A percentile compares a stretch with the other conserved stretches of the same genome.
phyloP scores from a whole-genome alignment of 1,139 yeast species.

The Meyerozyma elateridarum region DNA sequence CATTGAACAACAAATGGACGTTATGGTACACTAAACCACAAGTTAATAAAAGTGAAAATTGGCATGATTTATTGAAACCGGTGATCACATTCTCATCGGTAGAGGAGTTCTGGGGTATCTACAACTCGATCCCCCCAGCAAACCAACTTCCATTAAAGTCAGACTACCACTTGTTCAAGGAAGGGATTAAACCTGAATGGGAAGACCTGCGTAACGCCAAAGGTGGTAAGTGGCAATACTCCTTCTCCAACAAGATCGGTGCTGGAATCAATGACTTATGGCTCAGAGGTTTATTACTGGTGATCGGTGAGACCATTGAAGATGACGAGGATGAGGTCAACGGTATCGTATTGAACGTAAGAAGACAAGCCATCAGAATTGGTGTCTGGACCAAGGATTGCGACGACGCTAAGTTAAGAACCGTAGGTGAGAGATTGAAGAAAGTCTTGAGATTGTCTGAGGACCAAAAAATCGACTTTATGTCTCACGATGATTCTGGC shows the following conservation, averaged over 20 bases:
- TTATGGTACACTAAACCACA: constrained; percentile 97
- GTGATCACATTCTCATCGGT: constrained; percentile 89
- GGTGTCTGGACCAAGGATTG: constrained; percentile 93
- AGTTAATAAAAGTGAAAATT: constrained; percentile 71
- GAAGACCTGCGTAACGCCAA: constrained; percentile 83
- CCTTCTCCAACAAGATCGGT: constrained; percentile 68
- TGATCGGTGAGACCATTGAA: constrained; percentile 94
- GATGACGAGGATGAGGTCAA: constrained; percentile 86
- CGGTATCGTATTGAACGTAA: constrained; percentile 88
- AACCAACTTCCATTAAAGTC: constrained; percentile 87
- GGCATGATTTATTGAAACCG: constrained; percentile 92
- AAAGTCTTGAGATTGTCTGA: constrained; percentile 66
- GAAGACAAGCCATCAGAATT: constrained; percentile 78
- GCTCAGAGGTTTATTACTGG: constrained; percentile 86
- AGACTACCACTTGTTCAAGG: constrained; percentile 93
- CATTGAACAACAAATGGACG: constrained; percentile 91
- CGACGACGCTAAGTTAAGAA: constrained; percentile 55
- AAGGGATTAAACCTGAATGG: constrained; percentile 98
- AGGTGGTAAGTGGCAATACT: constrained; percentile 89
- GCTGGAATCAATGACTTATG: constrained; percentile 79
- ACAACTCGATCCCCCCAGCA: constrained; percentile 90
- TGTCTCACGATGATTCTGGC: constrained; percentile 55
- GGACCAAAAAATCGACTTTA: constrained; percentile 70
- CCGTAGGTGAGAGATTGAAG: constrained; percentile 84
- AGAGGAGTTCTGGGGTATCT: constrained; percentile 98